Evolutionary conservation across 768 basidiomycete species (phyloP), one percentile per base, ranked within the genome.

Genomic region (Dictyophora rubrovolvata): DNA sequence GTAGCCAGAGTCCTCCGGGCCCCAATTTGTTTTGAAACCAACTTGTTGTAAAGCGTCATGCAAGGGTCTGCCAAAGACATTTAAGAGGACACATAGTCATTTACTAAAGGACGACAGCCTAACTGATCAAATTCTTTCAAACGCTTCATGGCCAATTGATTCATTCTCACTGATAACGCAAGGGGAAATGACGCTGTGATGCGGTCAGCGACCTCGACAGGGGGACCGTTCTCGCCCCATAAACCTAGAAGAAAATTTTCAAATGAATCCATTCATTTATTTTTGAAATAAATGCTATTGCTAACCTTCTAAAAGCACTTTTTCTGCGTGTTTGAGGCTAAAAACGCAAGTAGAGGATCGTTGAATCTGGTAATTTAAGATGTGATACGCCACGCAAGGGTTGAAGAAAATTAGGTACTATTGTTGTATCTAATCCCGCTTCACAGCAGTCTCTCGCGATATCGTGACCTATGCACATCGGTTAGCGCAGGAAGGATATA

Each of bases 311-410:
- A 72, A 61, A 21, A 73, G 53, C 46, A 62, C 12, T 1, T 70
- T 72, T 48, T 70, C 64, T 14, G 78, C 75, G 53, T 76, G 72
- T 55, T 73, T 72, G 4, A 70, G 70, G 0, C 73, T 72, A 74
- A 80, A 77, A 61, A 82, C 70, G 63, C 82, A 84, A 0, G 79
- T 83, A 1, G 81, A 74, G 62, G 77, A 74, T 21, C 85, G 75
- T 68, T 87, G 85, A 3, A 57, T 33, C 56, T 57, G 10, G 10
- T 42, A n/a, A 42, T 42, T 42, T 14, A 42, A 42, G 14, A 42
- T 12, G 56, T 16, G 22, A 42, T 42, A 42, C 4, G 11, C 69
- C 63, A 37, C 14, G 12, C 5, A 73, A 67, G 14, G 69, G 69
- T 0, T 67, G 18, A 42, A 9, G n/a, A 9, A 42, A 12, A 12